Base-by-base conservation (phyloP, 192 early-diverging fungal species). In the Polychytrium aggregatum region DNA sequence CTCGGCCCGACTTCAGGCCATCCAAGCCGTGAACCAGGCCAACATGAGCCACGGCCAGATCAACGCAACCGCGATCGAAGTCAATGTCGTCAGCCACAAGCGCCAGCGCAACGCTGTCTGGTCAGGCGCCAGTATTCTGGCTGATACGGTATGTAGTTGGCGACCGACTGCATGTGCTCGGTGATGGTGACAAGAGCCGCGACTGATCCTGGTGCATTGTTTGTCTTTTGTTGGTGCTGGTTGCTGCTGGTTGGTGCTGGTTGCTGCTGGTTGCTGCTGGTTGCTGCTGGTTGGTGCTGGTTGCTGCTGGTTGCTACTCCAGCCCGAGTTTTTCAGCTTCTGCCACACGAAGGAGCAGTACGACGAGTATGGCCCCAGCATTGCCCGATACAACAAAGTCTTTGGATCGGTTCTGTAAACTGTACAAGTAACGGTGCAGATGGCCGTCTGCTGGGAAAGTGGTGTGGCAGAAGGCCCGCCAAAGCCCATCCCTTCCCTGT, bases 61-160 rank as follows among this genome's bases (percentile, higher is more conserved):
- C 27, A 71, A 84, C 68, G 76, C 86, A 16, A 84, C 74, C 38
- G 79, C 81, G 26, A 88, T 98, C 58, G 92, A 96, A 26, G 95
- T 98, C 39, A 95, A 91, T 55, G 95, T 98, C 34, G 75, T 98
- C 28, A 81, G 82, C n/a, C 92, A 98, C 81, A 92, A 92, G 80
- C 91, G 88, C 67, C 95, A 98, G 64, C 80, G 95, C 38, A 86
- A 98, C 56, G 95, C 95, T n/a, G 95, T 98, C 18, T 98, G 95
- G 95, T 96, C 86, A 62, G 95, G 95, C 53, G 95, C 91, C 49
- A 92, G 87, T 67, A 73, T 95, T 53, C 71, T 98, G 61, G 90
- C 88, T 25, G 83, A 82, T 54, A 94, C 88, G 33, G 86, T 91
- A 76, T 55, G 62, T 59, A 24, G 9, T 39, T 18, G 39, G 20